Evolutionary conservation across 371 early-diverging fungal species (phyloP), one percentile per base, ranked within the genome.

Genomic region (Vairimorpha ceranae): DNA sequence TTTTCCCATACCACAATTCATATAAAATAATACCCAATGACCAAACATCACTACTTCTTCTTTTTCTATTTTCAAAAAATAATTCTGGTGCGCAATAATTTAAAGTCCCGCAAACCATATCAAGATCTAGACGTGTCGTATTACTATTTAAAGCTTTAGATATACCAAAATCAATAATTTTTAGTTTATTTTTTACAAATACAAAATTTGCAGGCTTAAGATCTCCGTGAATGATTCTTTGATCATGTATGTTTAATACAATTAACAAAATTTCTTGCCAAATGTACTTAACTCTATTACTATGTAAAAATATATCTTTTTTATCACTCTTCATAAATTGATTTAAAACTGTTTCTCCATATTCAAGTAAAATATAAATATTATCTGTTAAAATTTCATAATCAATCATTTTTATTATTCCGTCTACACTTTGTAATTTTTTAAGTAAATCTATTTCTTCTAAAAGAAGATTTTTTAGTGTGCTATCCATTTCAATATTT

Each of bases 61-160:
- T 80, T 29, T 68, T 78, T 17, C 75, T 79, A 52, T 75, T 68
- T n/a, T 76, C 78, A 17, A 30, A 78, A 25, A 92, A 84, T 0
- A 92, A 88, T 83, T 97, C 97, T 0, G 97, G 97, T 0, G 95
- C 87, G 92, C 95, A 94, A 82, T 95, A 97, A 76, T 93, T 93
- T 17, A 92, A 81, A 0, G 97, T 97, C 0, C 97, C 97, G 12
- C 89, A 88, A 79, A 92, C 93, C 46, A 86, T 85, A 54, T 93
- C 92, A 2, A 92, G 84, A 35, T 91, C 88, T 56, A 95, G 89
- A 70, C 92, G 92, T 17, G 95, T 94, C 0, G 95, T 95, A 77
- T 94, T 93, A 80, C 90, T 91, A 0, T 89, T 86, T 25, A 96
- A 91, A 0, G 87, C 84, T 68, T 92, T 94, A 3, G 95, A 92